Percentiles rank a stretch among this genome's conserved stretches.
Evolutionary conservation across 257 asterid species (phyloP).

Genomic region (Salvia hispanica): DNA sequence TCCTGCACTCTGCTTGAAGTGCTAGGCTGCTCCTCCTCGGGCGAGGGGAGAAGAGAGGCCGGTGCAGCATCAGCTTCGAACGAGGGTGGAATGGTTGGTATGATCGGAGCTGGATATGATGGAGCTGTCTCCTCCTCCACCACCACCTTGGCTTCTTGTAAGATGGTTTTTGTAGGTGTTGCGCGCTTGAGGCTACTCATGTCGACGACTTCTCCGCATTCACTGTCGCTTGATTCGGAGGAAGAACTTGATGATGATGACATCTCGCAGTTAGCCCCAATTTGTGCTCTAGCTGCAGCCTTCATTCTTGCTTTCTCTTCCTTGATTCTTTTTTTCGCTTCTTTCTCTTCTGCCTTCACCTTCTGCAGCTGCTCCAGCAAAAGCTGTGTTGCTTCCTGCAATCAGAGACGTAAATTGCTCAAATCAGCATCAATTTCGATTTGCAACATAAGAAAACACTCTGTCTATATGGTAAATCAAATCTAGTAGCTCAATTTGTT

Average conservation of each 20-base stretch:
- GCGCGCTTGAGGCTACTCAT: constrained; percentile 37
- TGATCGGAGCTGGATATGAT: constrained; percentile 15
- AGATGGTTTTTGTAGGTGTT: constrained; percentile 5
- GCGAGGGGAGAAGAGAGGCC: neutral
- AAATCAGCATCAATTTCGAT: neutral
- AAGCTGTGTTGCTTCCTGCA: constrained; percentile 63
- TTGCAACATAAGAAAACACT: neutral
- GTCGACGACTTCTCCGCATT: constrained; percentile 50
- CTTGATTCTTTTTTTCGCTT: constrained; percentile 44
- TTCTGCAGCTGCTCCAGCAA: constrained; percentile 58
- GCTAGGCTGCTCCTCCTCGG: constrained; percentile 1
- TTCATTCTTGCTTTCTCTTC: constrained; percentile 49
- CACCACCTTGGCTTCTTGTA: constrained; percentile 23
- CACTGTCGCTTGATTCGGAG: constrained; percentile 62
- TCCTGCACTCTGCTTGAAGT: constrained; percentile 14
- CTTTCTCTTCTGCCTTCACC: constrained; percentile 50
- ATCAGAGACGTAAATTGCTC: neutral
- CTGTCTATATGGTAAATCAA: too few species aligned
- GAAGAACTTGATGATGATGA: constrained; percentile 55
- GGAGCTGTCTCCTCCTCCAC: constrained; percentile 31
- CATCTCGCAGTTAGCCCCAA: constrained; percentile 23
- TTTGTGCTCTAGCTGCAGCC: constrained; percentile 34
- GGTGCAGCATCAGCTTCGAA: neutral
- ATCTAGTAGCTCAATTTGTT: too few species aligned
- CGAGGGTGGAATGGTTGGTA: constrained; percentile 11